These are phyloP conservation scores for Aegilops longissima DNA, from an alignment of 176 grass and related monocot species.

Conservation along the genomic window DNA sequence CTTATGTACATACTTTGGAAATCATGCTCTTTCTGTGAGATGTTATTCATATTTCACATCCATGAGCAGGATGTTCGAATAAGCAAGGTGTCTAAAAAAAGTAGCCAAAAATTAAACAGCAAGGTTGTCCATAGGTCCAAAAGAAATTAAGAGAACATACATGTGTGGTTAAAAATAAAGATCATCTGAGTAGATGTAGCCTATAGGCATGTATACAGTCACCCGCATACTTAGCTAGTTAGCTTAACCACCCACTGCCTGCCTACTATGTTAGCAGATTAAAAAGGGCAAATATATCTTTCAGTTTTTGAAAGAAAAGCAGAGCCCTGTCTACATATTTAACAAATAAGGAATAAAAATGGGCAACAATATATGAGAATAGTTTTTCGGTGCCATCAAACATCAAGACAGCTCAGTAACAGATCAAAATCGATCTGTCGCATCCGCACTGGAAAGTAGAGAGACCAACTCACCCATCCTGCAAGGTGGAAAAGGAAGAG, in stretches of 20 bases:
- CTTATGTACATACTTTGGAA: background rate
- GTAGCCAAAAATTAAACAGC: background rate
- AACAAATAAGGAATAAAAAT: background rate
- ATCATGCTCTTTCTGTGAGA: background rate
- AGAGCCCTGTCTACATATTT: background rate
- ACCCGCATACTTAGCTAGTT: background rate
- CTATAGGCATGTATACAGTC: background rate
- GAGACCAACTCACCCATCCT: slow-evolving; percentile 72
- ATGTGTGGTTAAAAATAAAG: background rate
- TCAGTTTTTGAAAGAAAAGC: background rate
- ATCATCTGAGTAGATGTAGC: background rate
- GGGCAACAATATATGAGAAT: background rate
- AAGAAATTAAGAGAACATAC: background rate
- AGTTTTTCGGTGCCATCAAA: background rate
- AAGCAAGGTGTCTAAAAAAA: background rate
- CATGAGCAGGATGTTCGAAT: background rate
- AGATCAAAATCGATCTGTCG: background rate
- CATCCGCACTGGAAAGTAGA: background rate
- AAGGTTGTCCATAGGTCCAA: background rate
- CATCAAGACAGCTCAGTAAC: background rate
- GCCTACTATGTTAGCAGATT: background rate
- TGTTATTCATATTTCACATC: background rate
- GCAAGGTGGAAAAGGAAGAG: slow-evolving; percentile 29
- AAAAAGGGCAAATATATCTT: background rate
- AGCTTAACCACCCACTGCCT: background rate